Conservation (phyloP, 441 rosid species). For the Euphorbia celastroides region DNA sequence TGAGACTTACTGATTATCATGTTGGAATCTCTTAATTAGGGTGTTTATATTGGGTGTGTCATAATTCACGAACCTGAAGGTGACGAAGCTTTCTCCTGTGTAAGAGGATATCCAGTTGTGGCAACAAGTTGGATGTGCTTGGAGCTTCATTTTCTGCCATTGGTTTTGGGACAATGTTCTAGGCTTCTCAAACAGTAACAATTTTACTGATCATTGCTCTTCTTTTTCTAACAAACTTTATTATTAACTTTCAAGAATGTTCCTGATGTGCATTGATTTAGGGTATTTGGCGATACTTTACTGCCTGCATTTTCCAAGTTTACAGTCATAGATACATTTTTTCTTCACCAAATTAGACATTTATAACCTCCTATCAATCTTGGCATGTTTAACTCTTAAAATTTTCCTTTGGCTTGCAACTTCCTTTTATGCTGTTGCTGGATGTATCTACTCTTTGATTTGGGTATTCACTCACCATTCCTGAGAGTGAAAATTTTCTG, state of each 20-base stretch:
- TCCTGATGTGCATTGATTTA: too few species aligned
- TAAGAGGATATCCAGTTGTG: slow-evolving; percentile 79
- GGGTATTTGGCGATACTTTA: too few species aligned
- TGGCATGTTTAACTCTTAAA: slow-evolving; percentile 4
- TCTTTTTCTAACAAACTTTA: slow-evolving; percentile 19
- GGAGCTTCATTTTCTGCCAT: slow-evolving; percentile 43
- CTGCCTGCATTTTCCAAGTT: not conserved
- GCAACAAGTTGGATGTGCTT: slow-evolving; percentile 62
- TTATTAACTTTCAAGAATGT: too few species aligned
- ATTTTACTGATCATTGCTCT: slow-evolving; percentile 21
- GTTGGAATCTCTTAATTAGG: slow-evolving; percentile 88
- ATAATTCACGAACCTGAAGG: slow-evolving; percentile 63
- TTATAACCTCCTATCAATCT: too few species aligned
- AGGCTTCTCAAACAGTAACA: slow-evolving; percentile 35
- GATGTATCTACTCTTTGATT: not conserved
- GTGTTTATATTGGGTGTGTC: slow-evolving; percentile 73
- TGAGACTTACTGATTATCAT: slow-evolving; percentile 49
- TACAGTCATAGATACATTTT: not conserved
- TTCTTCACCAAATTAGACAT: not conserved
- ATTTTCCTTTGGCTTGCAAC: not conserved
- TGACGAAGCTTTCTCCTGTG: slow-evolving; percentile 79
- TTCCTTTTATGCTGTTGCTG: not conserved
- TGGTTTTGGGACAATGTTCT: slow-evolving; percentile 35
- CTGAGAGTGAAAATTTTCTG: not conserved
- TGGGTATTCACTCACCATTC: not conserved